Percentiles rank a stretch among this genome's conserved stretches.
phyloP scores from a whole-genome alignment of 2,329 filamentous ascomycete genomes.

The Cytospora piceicola region DNA sequence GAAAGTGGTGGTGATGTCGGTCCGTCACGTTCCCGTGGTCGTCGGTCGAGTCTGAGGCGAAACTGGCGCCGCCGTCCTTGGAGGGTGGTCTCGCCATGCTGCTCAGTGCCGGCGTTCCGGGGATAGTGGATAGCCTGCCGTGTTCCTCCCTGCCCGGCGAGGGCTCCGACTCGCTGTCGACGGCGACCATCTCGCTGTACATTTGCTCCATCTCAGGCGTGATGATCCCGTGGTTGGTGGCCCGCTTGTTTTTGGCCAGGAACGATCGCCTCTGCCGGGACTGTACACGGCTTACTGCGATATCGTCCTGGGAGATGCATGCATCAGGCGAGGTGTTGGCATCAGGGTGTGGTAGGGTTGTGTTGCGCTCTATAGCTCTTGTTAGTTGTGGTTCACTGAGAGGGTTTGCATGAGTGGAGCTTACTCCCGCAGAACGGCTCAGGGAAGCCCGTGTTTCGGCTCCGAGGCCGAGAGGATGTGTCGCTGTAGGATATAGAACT shows the following conservation, averaged over 20 bases:
- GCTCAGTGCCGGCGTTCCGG: slow-evolving; percentile 25
- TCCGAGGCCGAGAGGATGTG: slow-evolving; percentile 31
- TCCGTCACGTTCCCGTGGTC: slow-evolving; percentile 33
- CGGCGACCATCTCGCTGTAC: slow-evolving; percentile 35
- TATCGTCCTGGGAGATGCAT: slow-evolving; percentile 58
- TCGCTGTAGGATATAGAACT: slow-evolving; percentile 29
- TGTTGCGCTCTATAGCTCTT: slow-evolving; percentile 53
- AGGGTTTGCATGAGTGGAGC: slow-evolving; percentile 30
- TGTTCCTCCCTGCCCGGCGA: slow-evolving; percentile 24
- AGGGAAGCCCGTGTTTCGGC: slow-evolving; percentile 55
- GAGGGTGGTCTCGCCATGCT: slow-evolving; percentile 34
- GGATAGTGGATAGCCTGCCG: slow-evolving; percentile 31
- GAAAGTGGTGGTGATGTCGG: slow-evolving; percentile 5
- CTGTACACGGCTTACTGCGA: slow-evolving; percentile 48
- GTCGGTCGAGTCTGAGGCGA: slow-evolving; percentile 36
- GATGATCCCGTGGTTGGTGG: slow-evolving; percentile 52
- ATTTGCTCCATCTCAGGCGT: slow-evolving; percentile 43
- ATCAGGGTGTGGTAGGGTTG: slow-evolving; percentile 64
- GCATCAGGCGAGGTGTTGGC: slow-evolving; percentile 62
- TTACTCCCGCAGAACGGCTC: slow-evolving; percentile 53
- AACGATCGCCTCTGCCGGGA: slow-evolving; percentile 52
- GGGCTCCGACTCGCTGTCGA: slow-evolving; percentile 34
- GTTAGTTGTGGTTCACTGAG: not conserved
- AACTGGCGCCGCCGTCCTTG: slow-evolving; percentile 47
- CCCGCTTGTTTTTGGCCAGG: slow-evolving; percentile 51